phyloP scores from a whole-genome alignment of 805 yeast species.

The Metschnikowia rubicola region DNA sequence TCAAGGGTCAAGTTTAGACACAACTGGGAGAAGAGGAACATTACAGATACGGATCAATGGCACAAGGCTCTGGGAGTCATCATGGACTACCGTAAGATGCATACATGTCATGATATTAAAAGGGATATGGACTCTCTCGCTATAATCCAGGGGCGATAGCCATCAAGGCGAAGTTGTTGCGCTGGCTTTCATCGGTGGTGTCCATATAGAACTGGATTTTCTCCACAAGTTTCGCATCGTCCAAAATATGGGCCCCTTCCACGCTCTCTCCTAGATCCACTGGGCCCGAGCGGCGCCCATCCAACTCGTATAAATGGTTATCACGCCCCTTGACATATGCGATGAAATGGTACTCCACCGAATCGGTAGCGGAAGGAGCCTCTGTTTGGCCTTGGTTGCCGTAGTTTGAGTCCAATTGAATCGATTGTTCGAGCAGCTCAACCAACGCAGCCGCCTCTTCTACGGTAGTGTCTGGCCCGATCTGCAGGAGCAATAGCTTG shows the following conservation, averaged over 20 bases:
- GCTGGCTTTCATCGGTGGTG: slow-evolving; percentile 55
- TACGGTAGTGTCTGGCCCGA: slow-evolving; percentile 17
- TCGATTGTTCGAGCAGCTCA: slow-evolving; percentile 41
- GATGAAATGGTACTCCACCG: slow-evolving; percentile 68
- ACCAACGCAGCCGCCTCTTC: slow-evolving; percentile 42
- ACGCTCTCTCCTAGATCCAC: slow-evolving; percentile 51
- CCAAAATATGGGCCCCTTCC: slow-evolving; percentile 46
- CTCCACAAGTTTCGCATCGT: slow-evolving; percentile 45
- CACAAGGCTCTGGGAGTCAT: not conserved
- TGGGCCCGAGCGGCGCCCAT: slow-evolving; percentile 83
- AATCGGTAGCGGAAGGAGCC: slow-evolving; percentile 57
- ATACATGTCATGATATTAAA: too few relatives aligned
- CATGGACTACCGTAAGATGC: too few relatives aligned
- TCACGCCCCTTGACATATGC: slow-evolving; percentile 58
- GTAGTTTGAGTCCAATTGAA: slow-evolving; percentile 41
- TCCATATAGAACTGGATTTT: slow-evolving; percentile 68
- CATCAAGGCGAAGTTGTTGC: slow-evolving; percentile 68
- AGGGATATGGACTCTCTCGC: not conserved
- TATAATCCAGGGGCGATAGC: slow-evolving; percentile 57
- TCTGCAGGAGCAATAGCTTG: slow-evolving; percentile 23
- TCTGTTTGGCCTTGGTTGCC: slow-evolving; percentile 61
- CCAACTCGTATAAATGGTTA: slow-evolving; percentile 73
- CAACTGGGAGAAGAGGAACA: not conserved
- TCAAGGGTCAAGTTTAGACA: slow-evolving; percentile 75
- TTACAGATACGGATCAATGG: not conserved